Evolutionary conservation across 1,284 basidiomycete species (phyloP), one percentile per base, ranked within the genome.

Genomic region (Cryptococcus maquisensis): DNA sequence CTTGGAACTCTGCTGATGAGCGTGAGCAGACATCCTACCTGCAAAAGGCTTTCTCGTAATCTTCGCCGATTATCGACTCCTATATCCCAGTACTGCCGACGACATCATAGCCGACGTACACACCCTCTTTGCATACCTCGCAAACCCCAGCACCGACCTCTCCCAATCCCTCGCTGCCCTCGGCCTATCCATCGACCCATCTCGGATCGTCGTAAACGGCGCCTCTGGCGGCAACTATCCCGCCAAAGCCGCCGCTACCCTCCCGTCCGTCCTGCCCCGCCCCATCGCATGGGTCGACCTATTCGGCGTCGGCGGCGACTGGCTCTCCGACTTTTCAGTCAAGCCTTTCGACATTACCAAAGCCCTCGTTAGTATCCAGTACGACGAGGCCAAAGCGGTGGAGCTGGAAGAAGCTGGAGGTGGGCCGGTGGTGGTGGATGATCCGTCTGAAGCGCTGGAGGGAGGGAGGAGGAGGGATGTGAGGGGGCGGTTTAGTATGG

Each of bases 181-280:
- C 26, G 35, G 32, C 7, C 9, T 47, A 6, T 26, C 13, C 4
- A 16, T 57, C 36, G 55, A 57, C 43, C 2, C 15, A 3, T 16
- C 21, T 20, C 32, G 38, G 15, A 18, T 57, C 16, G 48, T 47
- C 13, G 55, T 57, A 12, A 40, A 53, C 18, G 51, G 55, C 15
- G 36, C 48, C 16, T 57, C 55, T 20, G 55, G 55, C 24, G 55
- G 55, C 37, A 48, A 57, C 38, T 57, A 51, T 24, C 42, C 48
- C 5, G 51, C 55, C 21, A 47, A 47, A 49, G 37, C 51, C 9
- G 47, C 55, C 15, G 46, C 50, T 16, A 50, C 52, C 16, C 21
- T 57, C 9, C 16, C 40, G 3, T 41, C 32, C 20, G 45, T 57
- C 13, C 6, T 28, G 5, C 51, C 51, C 4, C 41, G 47, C 39